Percentiles rank a stretch among this genome's conserved stretches.
These are phyloP conservation scores for Globisporangium apiculatum DNA, from an alignment of 352 stramenopile species.

Conservation along the genomic window DNA sequence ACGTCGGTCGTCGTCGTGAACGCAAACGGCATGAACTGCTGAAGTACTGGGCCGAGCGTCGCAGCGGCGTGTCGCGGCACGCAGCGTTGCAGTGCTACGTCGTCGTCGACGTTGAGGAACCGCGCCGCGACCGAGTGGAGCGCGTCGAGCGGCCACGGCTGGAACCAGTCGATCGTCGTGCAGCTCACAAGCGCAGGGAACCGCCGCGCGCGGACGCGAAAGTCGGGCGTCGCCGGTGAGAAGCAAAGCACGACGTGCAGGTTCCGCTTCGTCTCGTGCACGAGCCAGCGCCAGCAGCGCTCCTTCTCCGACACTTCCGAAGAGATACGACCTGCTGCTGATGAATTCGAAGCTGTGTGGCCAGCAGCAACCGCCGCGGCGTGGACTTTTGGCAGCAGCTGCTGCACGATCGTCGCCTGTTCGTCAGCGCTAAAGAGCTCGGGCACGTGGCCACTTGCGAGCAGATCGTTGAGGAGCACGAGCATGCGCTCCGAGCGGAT, in stretches of 20 bases:
- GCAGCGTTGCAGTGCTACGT: slow-evolving; percentile 11
- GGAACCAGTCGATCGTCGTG: slow-evolving; percentile 92
- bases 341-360: slow-evolving; percentile 5
- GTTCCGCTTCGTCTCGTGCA: slow-evolving; percentile 87
- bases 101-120: slow-evolving; percentile 56
- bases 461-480: slow-evolving; percentile 91
- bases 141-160: slow-evolving; percentile 89
- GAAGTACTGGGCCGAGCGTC: slow-evolving; percentile 53
- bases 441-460: slow-evolving; percentile 89
- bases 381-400: slow-evolving; percentile 83
- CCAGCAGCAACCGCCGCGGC: slow-evolving; percentile 26
- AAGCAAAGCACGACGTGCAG: slow-evolving; percentile 95
- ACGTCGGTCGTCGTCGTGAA: slow-evolving; percentile 90
- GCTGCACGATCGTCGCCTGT: slow-evolving; percentile 85
- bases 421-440: slow-evolving; percentile 92
- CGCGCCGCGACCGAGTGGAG: slow-evolving; percentile 85
- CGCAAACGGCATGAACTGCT: slow-evolving; percentile 91
- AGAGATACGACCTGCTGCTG: no score
- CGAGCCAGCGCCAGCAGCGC: slow-evolving; percentile 89
- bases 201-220: slow-evolving; percentile 83
- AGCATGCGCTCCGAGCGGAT: slow-evolving; percentile 95
- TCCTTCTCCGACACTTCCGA: slow-evolving; percentile 75
- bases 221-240: slow-evolving; percentile 86
- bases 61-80: slow-evolving; percentile 23
- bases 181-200: slow-evolving; percentile 94